A percentile compares a stretch with the other conserved stretches of the same genome.
Conservation (phyloP, 2,329 filamentous ascomycete genomes). For the Shiraia sp. region DNA sequence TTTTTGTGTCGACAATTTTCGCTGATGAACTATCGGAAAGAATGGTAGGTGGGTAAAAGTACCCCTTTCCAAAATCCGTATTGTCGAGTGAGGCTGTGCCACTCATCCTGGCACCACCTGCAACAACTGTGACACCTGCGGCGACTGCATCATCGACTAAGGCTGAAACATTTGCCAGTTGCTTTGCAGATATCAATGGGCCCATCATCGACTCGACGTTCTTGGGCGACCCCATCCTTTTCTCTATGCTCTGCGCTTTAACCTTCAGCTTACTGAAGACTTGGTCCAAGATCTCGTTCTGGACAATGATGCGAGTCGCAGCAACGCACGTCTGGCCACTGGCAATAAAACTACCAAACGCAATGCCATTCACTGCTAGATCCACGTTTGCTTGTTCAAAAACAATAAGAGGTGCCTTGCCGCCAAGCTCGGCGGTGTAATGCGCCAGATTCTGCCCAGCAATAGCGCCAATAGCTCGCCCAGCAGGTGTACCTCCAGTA, state of each 20-base stretch:
- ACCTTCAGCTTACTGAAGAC: slow-evolving; percentile 45
- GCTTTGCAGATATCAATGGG: slow-evolving; percentile 62
- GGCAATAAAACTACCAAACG: slow-evolving; percentile 53
- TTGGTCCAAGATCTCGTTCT: slow-evolving; percentile 48
- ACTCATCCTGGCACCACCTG: slow-evolving; percentile 55
- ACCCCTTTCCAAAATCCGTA: slow-evolving; percentile 56
- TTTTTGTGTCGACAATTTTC: slow-evolving; percentile 41
- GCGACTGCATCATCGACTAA: slow-evolving; percentile 43
- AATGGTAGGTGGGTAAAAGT: slow-evolving; percentile 55
- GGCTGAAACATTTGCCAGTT: slow-evolving; percentile 43
- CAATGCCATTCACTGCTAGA: slow-evolving; percentile 44
- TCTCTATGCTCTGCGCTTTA: slow-evolving; percentile 56
- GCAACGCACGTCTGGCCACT: slow-evolving; percentile 62
- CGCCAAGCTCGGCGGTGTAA: slow-evolving; percentile 44
- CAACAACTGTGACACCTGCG: slow-evolving; percentile 48
- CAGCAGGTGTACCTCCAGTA: slow-evolving; percentile 44
- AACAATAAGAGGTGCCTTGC: slow-evolving; percentile 44
- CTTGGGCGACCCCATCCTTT: slow-evolving; percentile 61
- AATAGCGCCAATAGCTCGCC: slow-evolving; percentile 42
- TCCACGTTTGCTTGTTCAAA: slow-evolving; percentile 44
- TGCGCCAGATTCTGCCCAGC: slow-evolving; percentile 40
- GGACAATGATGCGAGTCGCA: slow-evolving; percentile 58
- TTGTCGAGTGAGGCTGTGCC: slow-evolving; percentile 56
- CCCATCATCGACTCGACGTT: slow-evolving; percentile 66
- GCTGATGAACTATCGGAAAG: slow-evolving; percentile 34